phyloP scores from a whole-genome alignment of 352 stramenopile species.

The Globisporangium recalcitrans region DNA sequence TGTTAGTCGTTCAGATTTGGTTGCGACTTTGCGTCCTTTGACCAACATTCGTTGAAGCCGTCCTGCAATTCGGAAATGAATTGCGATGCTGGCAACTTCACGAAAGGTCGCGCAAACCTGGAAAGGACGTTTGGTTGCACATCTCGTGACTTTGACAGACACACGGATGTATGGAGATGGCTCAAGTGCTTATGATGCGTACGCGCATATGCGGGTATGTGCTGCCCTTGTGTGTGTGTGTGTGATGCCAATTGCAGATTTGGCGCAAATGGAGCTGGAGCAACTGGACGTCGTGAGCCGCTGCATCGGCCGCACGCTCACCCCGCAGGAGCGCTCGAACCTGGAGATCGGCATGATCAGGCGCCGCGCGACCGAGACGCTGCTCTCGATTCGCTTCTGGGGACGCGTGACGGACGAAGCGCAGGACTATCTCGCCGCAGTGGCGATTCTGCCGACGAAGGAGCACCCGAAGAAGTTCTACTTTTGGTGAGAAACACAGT shows the following conservation, averaged over 20 bases:
- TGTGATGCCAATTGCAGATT: neutral
- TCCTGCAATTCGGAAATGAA: neutral
- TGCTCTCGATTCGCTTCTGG: constrained; percentile 71
- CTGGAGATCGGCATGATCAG: constrained; percentile 72
- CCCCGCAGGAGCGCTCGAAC: constrained; percentile 69
- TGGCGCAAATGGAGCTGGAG: constrained; percentile 60
- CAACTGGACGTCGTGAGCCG: constrained; percentile 68
- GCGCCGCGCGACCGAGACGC: constrained; percentile 52
- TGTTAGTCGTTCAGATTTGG: neutral
- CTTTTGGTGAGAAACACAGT: constrained; percentile 44
- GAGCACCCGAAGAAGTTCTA: constrained; percentile 81
- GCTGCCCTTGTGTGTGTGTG: neutral
- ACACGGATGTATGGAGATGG: neutral
- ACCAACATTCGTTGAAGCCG: neutral
- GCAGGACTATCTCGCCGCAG: constrained; percentile 65
- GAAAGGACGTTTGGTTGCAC: too few relatives aligned
- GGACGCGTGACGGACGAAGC: constrained; percentile 52
- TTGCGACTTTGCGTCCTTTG: too few relatives aligned
- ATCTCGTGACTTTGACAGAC: too few relatives aligned
- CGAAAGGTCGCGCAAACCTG: constrained; percentile 11
- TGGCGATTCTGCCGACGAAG: constrained; percentile 48
- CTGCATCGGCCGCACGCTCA: constrained; percentile 63
- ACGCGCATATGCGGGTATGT: neutral
- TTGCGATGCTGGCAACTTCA: neutral
- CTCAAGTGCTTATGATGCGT: too few relatives aligned